Evolutionary conservation across 768 basidiomycete species (phyloP).

Genomic region (Gloeopeniophorella convolvens): DNA sequence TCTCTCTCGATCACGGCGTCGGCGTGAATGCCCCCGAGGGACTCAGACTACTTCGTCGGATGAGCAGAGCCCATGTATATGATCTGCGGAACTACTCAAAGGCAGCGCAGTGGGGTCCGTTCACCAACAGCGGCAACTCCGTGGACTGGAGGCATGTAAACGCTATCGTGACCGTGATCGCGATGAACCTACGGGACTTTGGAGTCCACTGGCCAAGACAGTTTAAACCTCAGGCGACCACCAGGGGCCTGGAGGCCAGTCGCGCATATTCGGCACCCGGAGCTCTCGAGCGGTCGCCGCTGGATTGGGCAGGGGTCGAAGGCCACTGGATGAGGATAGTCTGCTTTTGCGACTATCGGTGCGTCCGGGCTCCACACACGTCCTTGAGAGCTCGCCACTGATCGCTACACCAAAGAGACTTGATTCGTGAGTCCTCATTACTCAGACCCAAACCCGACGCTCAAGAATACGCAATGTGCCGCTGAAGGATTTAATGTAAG

Average conservation of each 20-base stretch:
- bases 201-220: slow-evolving; percentile 13
- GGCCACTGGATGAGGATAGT: slow-evolving; percentile 72
- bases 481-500: slow-evolving; percentile 29
- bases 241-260: slow-evolving; percentile 40
- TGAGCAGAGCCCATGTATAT: slow-evolving; percentile 56
- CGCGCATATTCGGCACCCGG: slow-evolving; percentile 51
- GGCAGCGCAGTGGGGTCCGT: slow-evolving; percentile 56
- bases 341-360: slow-evolving; percentile 78
- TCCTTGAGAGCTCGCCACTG: not conserved
- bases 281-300: slow-evolving; percentile 25
- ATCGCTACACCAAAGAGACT: slow-evolving; percentile 27
- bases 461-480: slow-evolving; percentile 1
- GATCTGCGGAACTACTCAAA: slow-evolving; percentile 52
- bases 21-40: slow-evolving; percentile 21
- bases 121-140: slow-evolving; percentile 29
- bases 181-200: slow-evolving; percentile 44
- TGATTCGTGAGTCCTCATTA: slow-evolving; percentile 34
- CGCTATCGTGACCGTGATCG: slow-evolving; percentile 48
- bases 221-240: slow-evolving; percentile 7
- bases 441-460: not conserved
- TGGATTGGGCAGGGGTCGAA: slow-evolving; percentile 72
- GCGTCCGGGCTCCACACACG: slow-evolving; percentile 10
- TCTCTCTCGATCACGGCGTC: slow-evolving; percentile 34
- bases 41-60: slow-evolving; percentile 33
- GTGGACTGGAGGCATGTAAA: slow-evolving; percentile 64